Conservation (phyloP, 2,329 filamentous ascomycete genomes). For the Teratosphaeriaceae sp. region DNA sequence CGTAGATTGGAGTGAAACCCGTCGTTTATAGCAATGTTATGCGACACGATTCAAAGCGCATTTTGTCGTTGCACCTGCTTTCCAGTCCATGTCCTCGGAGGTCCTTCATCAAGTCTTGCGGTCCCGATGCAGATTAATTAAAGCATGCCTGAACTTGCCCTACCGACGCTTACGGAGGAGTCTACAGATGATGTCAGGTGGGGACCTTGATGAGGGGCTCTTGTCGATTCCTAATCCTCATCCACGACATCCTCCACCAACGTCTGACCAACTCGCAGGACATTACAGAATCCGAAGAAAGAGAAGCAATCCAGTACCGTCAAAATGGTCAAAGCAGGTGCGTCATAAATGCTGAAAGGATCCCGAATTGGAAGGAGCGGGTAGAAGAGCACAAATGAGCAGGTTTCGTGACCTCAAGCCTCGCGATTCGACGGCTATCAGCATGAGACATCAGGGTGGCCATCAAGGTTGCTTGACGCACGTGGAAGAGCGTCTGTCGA, state of each 20-base stretch:
- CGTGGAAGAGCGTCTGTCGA: neutral
- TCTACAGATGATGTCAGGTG: neutral
- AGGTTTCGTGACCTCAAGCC: constrained; percentile 19
- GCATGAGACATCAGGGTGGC: neutral
- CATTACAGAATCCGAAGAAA: constrained; percentile 10
- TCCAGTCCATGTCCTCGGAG: too few species aligned
- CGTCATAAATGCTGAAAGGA: constrained; percentile 32
- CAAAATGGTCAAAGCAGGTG: constrained; percentile 99
- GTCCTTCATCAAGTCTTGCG: too few species aligned
- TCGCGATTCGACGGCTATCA: constrained; percentile 11
- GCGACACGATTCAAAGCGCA: neutral
- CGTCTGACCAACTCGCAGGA: constrained; percentile 7
- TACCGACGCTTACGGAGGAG: too few species aligned
- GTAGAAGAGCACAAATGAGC: constrained; percentile 25
- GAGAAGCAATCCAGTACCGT: constrained; percentile 41
- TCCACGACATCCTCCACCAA: constrained; percentile 6
- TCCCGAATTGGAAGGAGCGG: neutral
- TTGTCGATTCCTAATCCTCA: neutral
- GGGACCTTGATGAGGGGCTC: neutral
- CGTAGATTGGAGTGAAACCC: neutral
- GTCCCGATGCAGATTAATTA: too few species aligned
- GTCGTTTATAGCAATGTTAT: neutral
- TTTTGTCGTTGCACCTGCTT: too few species aligned
- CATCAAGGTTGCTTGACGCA: constrained; percentile 5
- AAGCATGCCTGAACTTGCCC: too few species aligned